Percentiles rank a stretch among this genome's conserved stretches.
These are phyloP conservation scores for Kregervanrija fluxuum DNA, from an alignment of 805 yeast genomes.

Conservation along the genomic window DNA sequence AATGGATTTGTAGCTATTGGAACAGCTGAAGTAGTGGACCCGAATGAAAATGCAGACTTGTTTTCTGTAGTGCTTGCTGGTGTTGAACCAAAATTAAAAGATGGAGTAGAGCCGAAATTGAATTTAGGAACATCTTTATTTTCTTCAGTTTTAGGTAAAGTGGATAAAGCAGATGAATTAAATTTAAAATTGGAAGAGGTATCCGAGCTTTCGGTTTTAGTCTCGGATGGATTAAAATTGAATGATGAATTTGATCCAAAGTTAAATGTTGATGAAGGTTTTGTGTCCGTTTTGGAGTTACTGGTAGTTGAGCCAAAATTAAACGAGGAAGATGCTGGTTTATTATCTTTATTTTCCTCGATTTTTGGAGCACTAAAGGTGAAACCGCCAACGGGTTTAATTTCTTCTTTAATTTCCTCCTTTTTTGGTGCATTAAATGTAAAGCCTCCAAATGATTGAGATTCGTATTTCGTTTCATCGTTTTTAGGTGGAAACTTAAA, in stretches of 20 bases:
- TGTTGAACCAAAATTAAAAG: conserved; percentile 8
- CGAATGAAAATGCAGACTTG: not conserved
- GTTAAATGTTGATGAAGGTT: conserved; percentile 3
- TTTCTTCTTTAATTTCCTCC: conserved; percentile 7
- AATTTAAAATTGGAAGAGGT: conserved; percentile 1
- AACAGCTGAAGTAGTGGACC: not conserved
- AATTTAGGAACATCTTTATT: conserved; percentile 1
- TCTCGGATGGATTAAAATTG: not conserved
- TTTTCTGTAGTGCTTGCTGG: conserved; percentile 1
- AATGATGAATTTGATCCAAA: conserved; percentile 3
- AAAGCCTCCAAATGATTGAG: conserved; percentile 12
- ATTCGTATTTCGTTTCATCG: conserved; percentile 11
- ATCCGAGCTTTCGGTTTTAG: conserved; percentile 9
- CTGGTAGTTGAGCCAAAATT: conserved; percentile 1
- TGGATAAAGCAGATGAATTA: not conserved
- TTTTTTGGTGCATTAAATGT: conserved; percentile 5
- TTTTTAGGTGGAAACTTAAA: conserved; percentile 24
- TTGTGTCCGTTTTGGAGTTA: not conserved
- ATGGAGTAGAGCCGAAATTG: conserved; percentile 3
- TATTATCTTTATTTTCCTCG: conserved; percentile 3
- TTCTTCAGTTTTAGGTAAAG: conserved; percentile 1
- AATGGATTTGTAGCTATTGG: conserved; percentile 9
- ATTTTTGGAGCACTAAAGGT: conserved; percentile 6
- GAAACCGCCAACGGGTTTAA: conserved; percentile 21
- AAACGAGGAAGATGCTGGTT: conserved; percentile 1